Base-by-base conservation (phyloP, 257 asterid genomes). In the Galeopsis tetrahit region DNA sequence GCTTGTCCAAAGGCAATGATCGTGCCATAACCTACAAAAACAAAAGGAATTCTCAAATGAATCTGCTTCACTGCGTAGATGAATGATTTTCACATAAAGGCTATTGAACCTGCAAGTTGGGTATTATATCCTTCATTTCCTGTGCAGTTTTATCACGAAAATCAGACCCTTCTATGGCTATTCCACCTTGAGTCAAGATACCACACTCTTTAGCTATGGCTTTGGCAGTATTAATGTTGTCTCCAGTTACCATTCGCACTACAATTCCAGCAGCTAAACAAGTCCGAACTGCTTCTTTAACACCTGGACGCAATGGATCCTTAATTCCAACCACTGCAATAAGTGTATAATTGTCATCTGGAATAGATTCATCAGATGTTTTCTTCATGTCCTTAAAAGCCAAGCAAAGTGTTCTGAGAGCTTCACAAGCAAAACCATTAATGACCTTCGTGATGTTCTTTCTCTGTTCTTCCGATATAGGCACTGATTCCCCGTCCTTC, bases 141-240 rank as follows among this genome's bases (percentile, higher is more conserved):
- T 88, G 74, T 9, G 74, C 59, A 53, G 68, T 83, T 81, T 83
- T 89, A 46, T 82, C 82, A 0, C 96, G 85, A 70, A 91, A 86
- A 32, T 86, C 91, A 6, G 85, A 69, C 2, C 97, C 97, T 81
- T 91, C 97, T 2, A 91, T 79, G 59, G 93, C 95, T 32, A 87
- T 53, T 59, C 96, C 96, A 75, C 85, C 93, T 63, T 76, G 81
- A 28, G 88, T 89, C 75, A 89, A 71, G 77, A 91, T 89, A 32
- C 97, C 96, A 34, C 97, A 87, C 81, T 91, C 97, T 79, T 55
- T 82, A 51, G 97, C 97, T 74, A 89, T 89, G 70, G 97, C 95
- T 74, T 86, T 87, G 36, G 97, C 97, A 40, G 97, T 91, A 49
- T 87, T 76, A 32, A 91, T 89, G 74, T 91, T 87, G 77, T 91